Evolutionary conservation across 108 stramenopile species (phyloP).

Genomic region (Aurantiochytrium sp.): DNA sequence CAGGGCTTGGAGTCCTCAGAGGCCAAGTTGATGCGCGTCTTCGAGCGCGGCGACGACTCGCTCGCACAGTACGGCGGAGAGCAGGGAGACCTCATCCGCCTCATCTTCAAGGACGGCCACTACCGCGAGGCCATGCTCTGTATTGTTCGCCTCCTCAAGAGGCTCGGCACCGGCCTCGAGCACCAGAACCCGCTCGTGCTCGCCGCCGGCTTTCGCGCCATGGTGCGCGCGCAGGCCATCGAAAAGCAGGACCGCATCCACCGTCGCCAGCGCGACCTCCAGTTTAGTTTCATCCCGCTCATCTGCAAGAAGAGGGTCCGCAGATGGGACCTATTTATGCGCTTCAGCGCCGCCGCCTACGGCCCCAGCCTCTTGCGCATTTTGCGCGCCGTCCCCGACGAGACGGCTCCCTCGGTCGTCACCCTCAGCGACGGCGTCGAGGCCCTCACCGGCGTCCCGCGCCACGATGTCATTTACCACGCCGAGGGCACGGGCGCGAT

Average conservation of each 20-base stretch:
- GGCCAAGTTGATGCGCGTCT: not conserved
- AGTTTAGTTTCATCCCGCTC: not conserved
- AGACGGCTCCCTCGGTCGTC: not conserved
- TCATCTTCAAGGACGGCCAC: not conserved
- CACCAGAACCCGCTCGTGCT: not conserved
- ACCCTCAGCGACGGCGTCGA: not conserved
- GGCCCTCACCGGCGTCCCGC: not conserved
- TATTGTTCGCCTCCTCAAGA: not conserved
- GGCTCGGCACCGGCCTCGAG: not conserved
- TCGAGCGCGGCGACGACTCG: not conserved
- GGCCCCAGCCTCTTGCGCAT: not conserved
- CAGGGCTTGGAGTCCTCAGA: not conserved
- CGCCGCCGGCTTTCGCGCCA: not conserved
- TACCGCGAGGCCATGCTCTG: not conserved
- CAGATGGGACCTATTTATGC: conserved; percentile 13
- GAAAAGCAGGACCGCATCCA: not conserved
- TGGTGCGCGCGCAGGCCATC: not conserved
- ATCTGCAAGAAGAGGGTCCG: not conserved
- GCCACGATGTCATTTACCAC: not conserved
- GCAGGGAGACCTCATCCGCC: not conserved
- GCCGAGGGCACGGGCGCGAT: not conserved
- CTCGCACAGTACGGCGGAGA: not conserved
- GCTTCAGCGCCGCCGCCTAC: not conserved
- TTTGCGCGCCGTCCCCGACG: not conserved
- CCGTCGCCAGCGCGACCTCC: not conserved